phyloP scores from a whole-genome alignment of 2,329 filamentous ascomycete species.

The Neurospora sp. region DNA sequence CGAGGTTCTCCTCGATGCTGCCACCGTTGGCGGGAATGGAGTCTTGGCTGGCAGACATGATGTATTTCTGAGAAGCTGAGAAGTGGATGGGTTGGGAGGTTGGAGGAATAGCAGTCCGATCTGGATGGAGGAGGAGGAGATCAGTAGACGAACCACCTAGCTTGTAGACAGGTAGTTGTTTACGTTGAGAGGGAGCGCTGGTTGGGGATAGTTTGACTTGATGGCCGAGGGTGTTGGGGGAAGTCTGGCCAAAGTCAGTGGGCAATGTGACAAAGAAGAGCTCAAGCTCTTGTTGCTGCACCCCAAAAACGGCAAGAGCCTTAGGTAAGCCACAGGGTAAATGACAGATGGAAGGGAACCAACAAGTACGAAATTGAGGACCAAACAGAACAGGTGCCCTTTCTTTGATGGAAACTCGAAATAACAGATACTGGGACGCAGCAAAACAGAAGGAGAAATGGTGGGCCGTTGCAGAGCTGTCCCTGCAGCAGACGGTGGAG shows the following conservation, averaged over 20 bases:
- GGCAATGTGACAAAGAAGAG: neutral
- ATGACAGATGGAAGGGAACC: neutral
- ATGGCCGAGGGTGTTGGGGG: neutral
- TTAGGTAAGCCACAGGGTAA: neutral
- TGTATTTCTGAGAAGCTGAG: conserved; percentile 14
- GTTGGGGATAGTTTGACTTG: neutral
- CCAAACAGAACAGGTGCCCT: neutral
- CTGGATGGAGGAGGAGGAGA: neutral
- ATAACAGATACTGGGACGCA: neutral
- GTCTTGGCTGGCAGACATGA: conserved; percentile 56
- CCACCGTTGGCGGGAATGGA: conserved; percentile 46
- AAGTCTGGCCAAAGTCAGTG: neutral
- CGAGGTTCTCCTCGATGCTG: conserved; percentile 50
- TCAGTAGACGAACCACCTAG: neutral
- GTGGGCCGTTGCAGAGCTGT: conserved; percentile 11
- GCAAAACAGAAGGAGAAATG: conserved; percentile 12
- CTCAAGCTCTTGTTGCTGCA: neutral
- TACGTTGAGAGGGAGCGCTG: neutral
- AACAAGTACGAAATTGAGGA: neutral
- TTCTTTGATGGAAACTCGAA: neutral
- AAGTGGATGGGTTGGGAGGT: conserved; percentile 6
- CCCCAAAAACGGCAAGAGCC: neutral
- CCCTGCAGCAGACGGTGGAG: conserved; percentile 6
- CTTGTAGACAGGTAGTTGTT: neutral
- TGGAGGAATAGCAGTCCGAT: conserved; percentile 1